phyloP scores from a whole-genome alignment of 2,329 filamentous ascomycete species.

The Macrophomina phaseolina region DNA sequence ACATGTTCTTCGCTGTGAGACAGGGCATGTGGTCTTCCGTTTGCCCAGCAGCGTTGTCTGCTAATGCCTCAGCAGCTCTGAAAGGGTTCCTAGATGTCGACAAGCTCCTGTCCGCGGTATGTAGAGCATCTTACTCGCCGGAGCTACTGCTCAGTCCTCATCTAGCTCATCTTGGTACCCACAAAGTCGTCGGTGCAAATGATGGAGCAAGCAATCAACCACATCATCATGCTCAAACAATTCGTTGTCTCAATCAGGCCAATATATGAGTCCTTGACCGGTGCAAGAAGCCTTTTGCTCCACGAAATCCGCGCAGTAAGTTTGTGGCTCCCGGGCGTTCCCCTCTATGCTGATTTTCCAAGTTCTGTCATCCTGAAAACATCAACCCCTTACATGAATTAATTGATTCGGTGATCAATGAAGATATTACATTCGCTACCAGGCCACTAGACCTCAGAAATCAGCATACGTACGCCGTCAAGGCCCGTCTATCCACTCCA shows the following conservation, averaged over 20 bases:
- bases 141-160: slow-evolving; percentile 25
- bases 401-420: slow-evolving; percentile 76
- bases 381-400: slow-evolving; percentile 65
- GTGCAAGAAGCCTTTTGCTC: slow-evolving; percentile 69
- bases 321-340: slow-evolving; percentile 5
- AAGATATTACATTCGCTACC: slow-evolving; percentile 78
- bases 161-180: slow-evolving; percentile 76
- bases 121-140: slow-evolving; percentile 30
- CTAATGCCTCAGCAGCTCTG: slow-evolving; percentile 59
- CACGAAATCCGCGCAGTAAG: slow-evolving; percentile 67
- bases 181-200: slow-evolving; percentile 68
- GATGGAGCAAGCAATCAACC: slow-evolving; percentile 82
- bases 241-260: slow-evolving; percentile 73
- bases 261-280: slow-evolving; percentile 70
- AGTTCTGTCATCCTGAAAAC: slow-evolving; percentile 69
- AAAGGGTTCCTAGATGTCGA: slow-evolving; percentile 81
- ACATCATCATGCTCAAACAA: slow-evolving; percentile 84
- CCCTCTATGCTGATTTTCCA: not conserved
- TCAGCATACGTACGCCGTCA: slow-evolving; percentile 88
- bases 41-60: not conserved
- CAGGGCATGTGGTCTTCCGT: slow-evolving; percentile 57
- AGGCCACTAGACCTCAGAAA: slow-evolving; percentile 85
- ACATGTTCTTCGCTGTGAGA: slow-evolving; percentile 80
- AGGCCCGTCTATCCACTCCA: slow-evolving; percentile 50
- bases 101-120: slow-evolving; percentile 75